phyloP scores from a whole-genome alignment of 208 protist genomes.

The Acanthamoeba divionensis region DNA sequence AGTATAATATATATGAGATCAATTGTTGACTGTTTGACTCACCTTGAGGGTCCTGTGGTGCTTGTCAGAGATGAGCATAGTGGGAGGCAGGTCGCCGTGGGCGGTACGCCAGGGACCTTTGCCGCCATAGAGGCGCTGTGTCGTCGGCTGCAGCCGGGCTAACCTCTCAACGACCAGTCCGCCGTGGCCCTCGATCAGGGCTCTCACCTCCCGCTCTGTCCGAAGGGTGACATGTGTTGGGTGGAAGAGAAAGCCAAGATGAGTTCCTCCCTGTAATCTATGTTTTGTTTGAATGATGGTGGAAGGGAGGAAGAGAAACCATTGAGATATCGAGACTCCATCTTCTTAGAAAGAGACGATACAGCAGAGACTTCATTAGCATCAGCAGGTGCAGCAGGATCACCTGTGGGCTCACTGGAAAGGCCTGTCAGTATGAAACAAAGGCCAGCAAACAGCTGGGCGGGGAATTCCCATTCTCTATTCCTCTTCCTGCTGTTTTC shows the following conservation, averaged over 20 bases:
- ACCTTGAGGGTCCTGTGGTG: constrained; percentile 27
- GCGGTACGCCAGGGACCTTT: neutral
- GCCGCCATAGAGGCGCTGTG: neutral
- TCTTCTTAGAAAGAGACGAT: neutral
- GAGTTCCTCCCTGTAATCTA: neutral
- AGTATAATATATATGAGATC: too few species aligned
- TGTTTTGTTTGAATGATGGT: neutral
- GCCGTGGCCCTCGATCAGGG: neutral
- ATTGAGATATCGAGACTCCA: neutral
- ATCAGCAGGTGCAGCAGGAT: neutral
- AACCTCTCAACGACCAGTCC: neutral
- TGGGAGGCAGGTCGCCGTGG: neutral
- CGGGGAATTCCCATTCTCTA: too few species aligned
- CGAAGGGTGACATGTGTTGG: neutral
- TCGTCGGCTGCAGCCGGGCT: neutral
- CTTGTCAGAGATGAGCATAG: constrained; percentile 18
- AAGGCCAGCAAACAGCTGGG: constrained; percentile 6
- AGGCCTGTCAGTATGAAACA: constrained; percentile 23
- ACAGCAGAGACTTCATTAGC: neutral
- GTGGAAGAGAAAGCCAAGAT: neutral
- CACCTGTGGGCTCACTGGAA: neutral
- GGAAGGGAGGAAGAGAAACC: too few species aligned
- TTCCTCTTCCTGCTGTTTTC: too few species aligned
- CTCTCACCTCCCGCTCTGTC: constrained; percentile 1
- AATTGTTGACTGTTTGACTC: too few species aligned